Percentiles rank a stretch among this genome's conserved stretches.
phyloP scores from a whole-genome alignment of 768 basidiomycete species.

The Suillus alpinus region DNA sequence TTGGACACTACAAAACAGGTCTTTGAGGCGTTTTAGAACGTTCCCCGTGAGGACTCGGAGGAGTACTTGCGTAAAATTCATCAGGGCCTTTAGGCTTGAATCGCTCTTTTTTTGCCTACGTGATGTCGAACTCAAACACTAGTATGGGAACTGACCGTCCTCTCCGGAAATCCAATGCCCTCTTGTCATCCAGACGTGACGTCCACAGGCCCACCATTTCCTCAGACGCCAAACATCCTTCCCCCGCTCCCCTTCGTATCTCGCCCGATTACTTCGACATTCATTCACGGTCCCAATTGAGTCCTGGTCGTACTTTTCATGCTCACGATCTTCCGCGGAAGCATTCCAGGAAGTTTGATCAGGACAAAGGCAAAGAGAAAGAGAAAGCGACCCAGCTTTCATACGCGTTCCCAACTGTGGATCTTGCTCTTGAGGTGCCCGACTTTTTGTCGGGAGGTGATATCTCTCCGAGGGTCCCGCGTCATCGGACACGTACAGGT shows the following conservation, averaged over 20 bases:
- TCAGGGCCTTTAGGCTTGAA: neutral
- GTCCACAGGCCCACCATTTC: slow-evolving; percentile 32
- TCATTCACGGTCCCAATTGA: slow-evolving; percentile 40
- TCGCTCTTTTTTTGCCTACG: slow-evolving; percentile 1
- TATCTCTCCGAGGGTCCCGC: slow-evolving; percentile 38
- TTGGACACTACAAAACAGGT: neutral
- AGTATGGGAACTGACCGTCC: slow-evolving; percentile 29
- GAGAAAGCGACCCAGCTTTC: slow-evolving; percentile 19
- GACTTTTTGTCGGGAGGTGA: slow-evolving; percentile 24
- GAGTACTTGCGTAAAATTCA: neutral
- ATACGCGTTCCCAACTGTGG: slow-evolving; percentile 27
- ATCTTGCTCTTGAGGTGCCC: slow-evolving; percentile 23
- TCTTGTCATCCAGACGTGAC: slow-evolving; percentile 54
- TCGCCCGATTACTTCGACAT: slow-evolving; percentile 45
- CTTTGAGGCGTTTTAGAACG: neutral
- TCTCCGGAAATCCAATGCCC: slow-evolving; percentile 55
- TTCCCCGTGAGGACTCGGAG: neutral
- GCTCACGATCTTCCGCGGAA: slow-evolving; percentile 15
- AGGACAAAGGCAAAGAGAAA: slow-evolving; percentile 25
- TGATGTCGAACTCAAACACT: slow-evolving; percentile 18
- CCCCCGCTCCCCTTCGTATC: slow-evolving; percentile 9
- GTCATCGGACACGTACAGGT: slow-evolving; percentile 57
- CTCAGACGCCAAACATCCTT: slow-evolving; percentile 14
- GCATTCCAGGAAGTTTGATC: slow-evolving; percentile 24
- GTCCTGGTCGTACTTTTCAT: slow-evolving; percentile 28